Percentiles rank a stretch among this genome's conserved stretches.
These are phyloP conservation scores for Hymenoscyphus fraxineus DNA, from an alignment of 2,329 filamentous ascomycete species.

Conservation along the genomic window DNA sequence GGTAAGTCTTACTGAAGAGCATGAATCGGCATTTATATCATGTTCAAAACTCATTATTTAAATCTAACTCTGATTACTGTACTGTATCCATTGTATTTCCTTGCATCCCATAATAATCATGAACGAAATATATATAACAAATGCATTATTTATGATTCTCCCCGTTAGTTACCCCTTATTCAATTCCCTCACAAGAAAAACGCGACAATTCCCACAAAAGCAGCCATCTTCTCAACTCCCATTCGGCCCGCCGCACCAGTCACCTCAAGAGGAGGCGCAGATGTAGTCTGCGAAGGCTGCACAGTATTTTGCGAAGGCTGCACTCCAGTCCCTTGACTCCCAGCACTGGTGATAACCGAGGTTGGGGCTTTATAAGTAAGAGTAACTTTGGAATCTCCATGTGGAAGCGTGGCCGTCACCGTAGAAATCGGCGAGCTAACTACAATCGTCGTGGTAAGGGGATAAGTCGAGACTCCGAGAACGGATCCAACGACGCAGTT, in stretches of 20 bases:
- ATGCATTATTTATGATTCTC: background rate
- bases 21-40: too few relatives aligned
- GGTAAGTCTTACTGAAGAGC: too few relatives aligned
- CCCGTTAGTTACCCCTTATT: background rate
- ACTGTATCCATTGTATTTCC: background rate
- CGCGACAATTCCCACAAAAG: conserved; percentile 4
- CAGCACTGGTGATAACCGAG: background rate
- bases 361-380: background rate
- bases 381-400: background rate
- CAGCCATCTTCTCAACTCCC: conserved; percentile 6
- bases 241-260: conserved; percentile 5
- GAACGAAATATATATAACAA: conserved; percentile 2
- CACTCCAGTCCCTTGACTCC: background rate
- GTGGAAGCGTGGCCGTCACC: background rate
- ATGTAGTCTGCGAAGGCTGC: background rate
- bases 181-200: conserved; percentile 1
- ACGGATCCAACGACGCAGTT: background rate
- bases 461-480: background rate
- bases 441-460: background rate
- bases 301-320: background rate
- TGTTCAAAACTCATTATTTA: background rate
- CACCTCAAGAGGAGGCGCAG: background rate
- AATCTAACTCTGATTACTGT: background rate
- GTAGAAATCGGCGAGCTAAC: background rate
- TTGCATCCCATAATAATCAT: background rate